Evolutionary conservation across 352 stramenopile genomes (phyloP), one percentile per base, ranked within the genome.

Genomic region (Pythium coloratum): DNA sequence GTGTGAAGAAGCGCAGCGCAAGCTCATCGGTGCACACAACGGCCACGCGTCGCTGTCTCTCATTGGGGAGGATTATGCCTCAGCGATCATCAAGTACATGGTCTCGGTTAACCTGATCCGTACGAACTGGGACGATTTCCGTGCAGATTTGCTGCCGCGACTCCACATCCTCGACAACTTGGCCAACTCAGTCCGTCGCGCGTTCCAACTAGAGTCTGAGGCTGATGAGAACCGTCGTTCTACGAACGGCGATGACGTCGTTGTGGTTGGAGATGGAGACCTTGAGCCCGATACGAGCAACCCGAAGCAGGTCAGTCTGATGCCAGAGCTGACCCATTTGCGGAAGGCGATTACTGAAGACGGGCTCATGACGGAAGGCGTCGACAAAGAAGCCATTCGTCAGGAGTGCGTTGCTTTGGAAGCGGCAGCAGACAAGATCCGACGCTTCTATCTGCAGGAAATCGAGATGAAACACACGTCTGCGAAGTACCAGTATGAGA

Each of bases 1-100:
- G 49, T 93, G 86, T 56, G 90, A 96, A 59, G 89, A 97, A 55
- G 77, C 76, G 5, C 89, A 96, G 64, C 81, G 90, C 2, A 80
- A 91, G 65, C 66, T 92, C 6, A 62, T 97, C 20, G 82, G 79
- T 3, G 84, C 89, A 9, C 75, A 86, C 28, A 96, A 96, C 69
- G 90, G 83, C 1, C 69, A 92, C 18, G 89, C 82, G 0, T 77
- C 71, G 9, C 51, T 95, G 13, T 62, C 78, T 13, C 38, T 86
- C 20, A 59, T 90, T 7, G 42, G 68, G 0, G n/a, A 76, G 14
- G 69, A 85, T 6, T 38, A 70, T 0, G 56, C 67, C 0, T 66
- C 63, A 18, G 84, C 82, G 40, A 75, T 86, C 5, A 59, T 76
- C 32, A 85, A 86, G 64, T 93, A 93, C 40, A 69, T 89, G 36